These are phyloP conservation scores for Suillus sp. DNA, from an alignment of 768 basidiomycete genomes.

Conservation along the genomic window DNA sequence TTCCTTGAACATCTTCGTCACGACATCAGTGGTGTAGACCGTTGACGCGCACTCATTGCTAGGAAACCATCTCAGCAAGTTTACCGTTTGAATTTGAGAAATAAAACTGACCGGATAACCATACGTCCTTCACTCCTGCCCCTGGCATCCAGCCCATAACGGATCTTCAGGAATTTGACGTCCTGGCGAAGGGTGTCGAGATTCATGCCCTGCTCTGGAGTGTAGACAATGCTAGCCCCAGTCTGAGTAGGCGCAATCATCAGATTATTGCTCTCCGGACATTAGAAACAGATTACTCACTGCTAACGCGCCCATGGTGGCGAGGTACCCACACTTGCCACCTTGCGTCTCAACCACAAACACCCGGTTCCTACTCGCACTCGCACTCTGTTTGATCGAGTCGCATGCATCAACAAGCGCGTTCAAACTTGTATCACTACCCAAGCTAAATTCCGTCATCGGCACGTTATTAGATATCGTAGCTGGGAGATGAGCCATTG, in stretches of 20 bases:
- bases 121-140: constrained; percentile 93
- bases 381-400: constrained; percentile 97
- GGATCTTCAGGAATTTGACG: constrained; percentile 82
- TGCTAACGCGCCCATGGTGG: constrained; percentile 93
- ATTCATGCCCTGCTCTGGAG: constrained; percentile 87
- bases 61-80: constrained; percentile 8
- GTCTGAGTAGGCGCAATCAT: constrained; percentile 47
- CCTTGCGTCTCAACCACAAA: constrained; percentile 99
- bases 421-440: constrained; percentile 97
- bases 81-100: neutral
- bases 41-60: constrained; percentile 87
- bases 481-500: constrained; percentile 94
- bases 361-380: constrained; percentile 92
- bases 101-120: constrained; percentile 72
- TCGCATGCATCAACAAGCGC: constrained; percentile 97
- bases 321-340: constrained; percentile 94
- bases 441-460: constrained; percentile 93
- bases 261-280: neutral
- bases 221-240: constrained; percentile 92
- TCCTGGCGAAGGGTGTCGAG: constrained; percentile 82
- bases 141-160: constrained; percentile 83
- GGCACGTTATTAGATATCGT: constrained; percentile 99
- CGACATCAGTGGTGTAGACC: constrained; percentile 89
- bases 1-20: constrained; percentile 93
- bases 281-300: constrained; percentile 48